Base-by-base conservation (phyloP, 2,329 filamentous ascomycete species). In the Fusarium sulawesiense region DNA sequence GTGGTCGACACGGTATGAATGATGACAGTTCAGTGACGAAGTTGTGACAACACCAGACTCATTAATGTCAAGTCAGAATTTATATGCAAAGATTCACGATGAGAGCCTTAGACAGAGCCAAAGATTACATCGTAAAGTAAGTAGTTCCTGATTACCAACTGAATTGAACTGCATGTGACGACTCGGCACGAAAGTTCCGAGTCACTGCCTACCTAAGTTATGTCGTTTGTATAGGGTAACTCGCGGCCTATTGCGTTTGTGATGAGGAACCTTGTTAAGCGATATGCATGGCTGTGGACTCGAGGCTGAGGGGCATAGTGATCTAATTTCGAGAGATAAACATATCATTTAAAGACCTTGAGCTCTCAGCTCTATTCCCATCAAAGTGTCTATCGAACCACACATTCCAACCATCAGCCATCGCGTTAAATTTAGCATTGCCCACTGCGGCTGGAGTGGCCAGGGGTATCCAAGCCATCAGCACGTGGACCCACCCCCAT, bases 401-500 rank as follows among this genome's bases (percentile, higher is more conserved):
- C 18, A 20, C 55, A 66, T 66, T 66, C 56, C 60, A 47, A 23
- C 30, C 8, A 13, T 37, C 48, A 14, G 14, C 34, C 32, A 7
- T 11, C 34, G 18, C 14, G 14, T 40, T 27, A 10, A 14, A 21
- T 41, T 53, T 44, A 58, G 40, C 7, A 46, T 56, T 34, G 25
- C 21, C 25, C 29, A 61, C 44, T 57, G 14, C 34, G 47, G 47
- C 16, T 27, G 44, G 21, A 14, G 20, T 20, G 41, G 44, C 63
- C 65, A 59, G 67, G 66, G 54, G 46, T 16, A 37, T 42, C 51
- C 66, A 70, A 57, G 66, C 66, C 66, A 70, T 21, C 25, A 18
- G 48, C 68, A 69, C 44, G 48, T 68, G 68, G 68, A 71, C 40
- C 68, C 68, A 66, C 69, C 47, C 64, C 47, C 56, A 64, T 63